Evolutionary conservation across 306 rosid species (phyloP).

Genomic region (Oxytropis ochrocephala): DNA sequence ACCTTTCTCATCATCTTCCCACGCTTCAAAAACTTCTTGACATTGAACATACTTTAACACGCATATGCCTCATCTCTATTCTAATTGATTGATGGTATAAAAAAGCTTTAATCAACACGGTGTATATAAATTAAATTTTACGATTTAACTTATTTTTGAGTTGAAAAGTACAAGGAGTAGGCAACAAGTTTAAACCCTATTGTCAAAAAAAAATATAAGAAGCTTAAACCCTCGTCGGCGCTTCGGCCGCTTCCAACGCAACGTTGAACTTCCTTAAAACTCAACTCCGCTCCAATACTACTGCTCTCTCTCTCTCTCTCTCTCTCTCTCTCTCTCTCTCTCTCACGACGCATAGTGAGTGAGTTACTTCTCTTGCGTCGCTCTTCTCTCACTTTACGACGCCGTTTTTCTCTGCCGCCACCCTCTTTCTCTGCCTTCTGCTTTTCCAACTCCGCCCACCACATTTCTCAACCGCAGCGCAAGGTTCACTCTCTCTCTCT

Average conservation of each 20-base stretch:
- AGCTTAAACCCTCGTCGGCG: background rate
- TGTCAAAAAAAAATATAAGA: too few relatives aligned
- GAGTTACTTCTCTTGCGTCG: background rate
- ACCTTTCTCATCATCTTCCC: too few relatives aligned
- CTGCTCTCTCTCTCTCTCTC: background rate
- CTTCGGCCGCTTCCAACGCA: slow-evolving; percentile 8
- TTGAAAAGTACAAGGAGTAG: background rate
- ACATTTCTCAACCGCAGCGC: background rate
- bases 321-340: too few relatives aligned
- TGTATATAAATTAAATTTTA: too few relatives aligned
- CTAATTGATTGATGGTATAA: too few relatives aligned
- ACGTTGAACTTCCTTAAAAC: background rate
- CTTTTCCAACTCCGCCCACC: background rate
- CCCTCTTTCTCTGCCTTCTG: background rate
- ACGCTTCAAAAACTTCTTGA: too few relatives aligned
- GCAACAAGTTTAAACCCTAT: too few relatives aligned
- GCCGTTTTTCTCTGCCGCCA: background rate
- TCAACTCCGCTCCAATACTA: background rate
- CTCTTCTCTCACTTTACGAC: background rate
- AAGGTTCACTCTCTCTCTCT: slow-evolving; percentile 17
- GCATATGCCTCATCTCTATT: too few relatives aligned
- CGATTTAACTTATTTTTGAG: too few relatives aligned
- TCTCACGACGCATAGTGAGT: background rate
- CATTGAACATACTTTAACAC: too few relatives aligned
- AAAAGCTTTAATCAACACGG: too few relatives aligned